Evolutionary conservation across 2,329 filamentous ascomycete genomes (phyloP).

Genomic region (Albifimbria verrucaria): DNA sequence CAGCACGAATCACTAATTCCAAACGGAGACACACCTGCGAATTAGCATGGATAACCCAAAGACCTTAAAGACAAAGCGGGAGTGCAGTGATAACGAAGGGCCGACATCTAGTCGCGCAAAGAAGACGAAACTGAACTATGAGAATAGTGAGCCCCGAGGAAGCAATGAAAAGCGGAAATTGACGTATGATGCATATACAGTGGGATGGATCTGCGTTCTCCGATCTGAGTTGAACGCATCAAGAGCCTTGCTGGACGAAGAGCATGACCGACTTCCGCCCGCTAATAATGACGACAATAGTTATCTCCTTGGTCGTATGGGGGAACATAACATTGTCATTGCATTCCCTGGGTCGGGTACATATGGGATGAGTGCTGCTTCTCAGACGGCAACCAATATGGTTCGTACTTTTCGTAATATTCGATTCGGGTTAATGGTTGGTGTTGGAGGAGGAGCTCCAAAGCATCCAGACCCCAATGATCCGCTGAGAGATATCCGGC

Average conservation of each 20-base stretch:
- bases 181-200: conserved; percentile 10
- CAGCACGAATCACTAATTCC: too few species aligned
- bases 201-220: conserved; percentile 21
- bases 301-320: conserved; percentile 11
- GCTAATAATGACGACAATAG: conserved; percentile 11
- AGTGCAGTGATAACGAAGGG: too few species aligned
- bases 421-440: conserved; percentile 12
- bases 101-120: too few species aligned
- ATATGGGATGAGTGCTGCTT: conserved; percentile 6
- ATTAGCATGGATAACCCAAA: too few species aligned
- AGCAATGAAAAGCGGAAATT: too few species aligned
- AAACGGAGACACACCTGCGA: too few species aligned
- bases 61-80: too few species aligned
- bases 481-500: conserved; percentile 6
- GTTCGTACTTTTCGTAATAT: background rate
- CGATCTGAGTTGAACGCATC: conserved; percentile 13
- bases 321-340: conserved; percentile 12
- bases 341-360: conserved; percentile 7
- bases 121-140: too few species aligned
- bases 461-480: background rate
- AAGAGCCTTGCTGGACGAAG: conserved; percentile 12
- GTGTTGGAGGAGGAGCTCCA: conserved; percentile 15
- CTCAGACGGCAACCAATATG: background rate
- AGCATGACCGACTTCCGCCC: conserved; percentile 2
- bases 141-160: too few species aligned